Evolutionary conservation across 345 rosid species (phyloP), one percentile per base, ranked within the genome.

Genomic region (Citrus sp.): DNA sequence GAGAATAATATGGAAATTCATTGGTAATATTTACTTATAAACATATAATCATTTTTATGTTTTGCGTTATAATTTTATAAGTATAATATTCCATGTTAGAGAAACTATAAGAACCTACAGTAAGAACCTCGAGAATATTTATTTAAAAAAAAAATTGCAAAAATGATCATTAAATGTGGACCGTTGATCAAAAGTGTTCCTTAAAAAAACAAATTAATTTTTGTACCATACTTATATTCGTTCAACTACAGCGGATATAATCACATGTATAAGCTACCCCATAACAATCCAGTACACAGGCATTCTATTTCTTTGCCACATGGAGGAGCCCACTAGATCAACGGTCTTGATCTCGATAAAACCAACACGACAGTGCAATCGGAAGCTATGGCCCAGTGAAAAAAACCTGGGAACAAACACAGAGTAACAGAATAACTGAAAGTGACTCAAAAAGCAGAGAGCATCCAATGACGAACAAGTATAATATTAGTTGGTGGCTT

Each of bases 391-490:
- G 58, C 19, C 35, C 46, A 79, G 16, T 27, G 34, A 25, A 34
- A 73, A 73, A 38, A 35, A 65, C 28, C 54, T 73, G 58, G 55
- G 73, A 74, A 49, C 64, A 70, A 73, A 67, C 65, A 38, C 81
- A 79, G 58, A 24, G 40, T 40, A 70, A 54, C 7, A 38, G 40
- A 76, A 32, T 32, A 21, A 40, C 18, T 68, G 85, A 83, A 79
- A 78, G 79, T 24, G 88, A 85, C 84, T 21, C 18, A 6, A 68
- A 60, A 67, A 38, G 5, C 85, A 79, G 83, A 79, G 83, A 80
- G 90, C 77, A 87, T 86, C 89, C 86, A 51, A 87, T 83, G 88
- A 63, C 14, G 61, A 28, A 30, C 37, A 71, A 28, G 71, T 71
- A 63, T n/a, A n/a, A 14, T 25, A n/a, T 46, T 42, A 54, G 70